phyloP scores from a whole-genome alignment of 306 rosid genomes.

The Glycine soja region DNA sequence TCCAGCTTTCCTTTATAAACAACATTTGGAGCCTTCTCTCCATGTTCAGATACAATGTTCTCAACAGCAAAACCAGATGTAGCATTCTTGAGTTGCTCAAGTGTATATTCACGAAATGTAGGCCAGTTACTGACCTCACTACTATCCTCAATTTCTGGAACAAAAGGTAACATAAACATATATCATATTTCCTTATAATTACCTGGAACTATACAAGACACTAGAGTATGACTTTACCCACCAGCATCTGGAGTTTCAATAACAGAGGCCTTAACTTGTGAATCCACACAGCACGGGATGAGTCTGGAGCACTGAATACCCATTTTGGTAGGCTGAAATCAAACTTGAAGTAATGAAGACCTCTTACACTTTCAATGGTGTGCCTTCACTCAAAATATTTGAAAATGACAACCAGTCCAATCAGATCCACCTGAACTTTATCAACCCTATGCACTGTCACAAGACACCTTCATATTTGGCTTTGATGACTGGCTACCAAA shows the following conservation, averaged over 20 bases:
- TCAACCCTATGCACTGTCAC: slow-evolving; percentile 34
- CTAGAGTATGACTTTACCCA: slow-evolving; percentile 46
- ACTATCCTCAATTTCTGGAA: slow-evolving; percentile 70
- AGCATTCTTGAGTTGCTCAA: slow-evolving; percentile 80
- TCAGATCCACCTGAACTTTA: slow-evolving; percentile 42
- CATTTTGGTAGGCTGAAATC: slow-evolving; percentile 55
- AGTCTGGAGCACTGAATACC: slow-evolving; percentile 75
- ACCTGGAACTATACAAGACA: slow-evolving; percentile 21
- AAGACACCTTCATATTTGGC: slow-evolving; percentile 28
- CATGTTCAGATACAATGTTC: slow-evolving; percentile 88
- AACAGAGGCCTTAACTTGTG: slow-evolving; percentile 79
- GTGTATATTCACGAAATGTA: slow-evolving; percentile 68
- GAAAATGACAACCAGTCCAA: slow-evolving; percentile 34
- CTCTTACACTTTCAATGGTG: slow-evolving; percentile 49
- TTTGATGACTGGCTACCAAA: slow-evolving; percentile 31
- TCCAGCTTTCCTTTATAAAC: slow-evolving; percentile 87
- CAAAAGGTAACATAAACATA: slow-evolving; percentile 39
- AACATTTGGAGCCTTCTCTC: slow-evolving; percentile 89
- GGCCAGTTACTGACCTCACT: slow-evolving; percentile 61
- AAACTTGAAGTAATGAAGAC: slow-evolving; percentile 40
- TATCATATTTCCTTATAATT: slow-evolving; percentile 32
- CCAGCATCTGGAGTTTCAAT: slow-evolving; percentile 73
- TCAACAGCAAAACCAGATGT: slow-evolving; percentile 89
- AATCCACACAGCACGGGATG: slow-evolving; percentile 72
- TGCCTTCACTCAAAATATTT: slow-evolving; percentile 42